phyloP scores from a whole-genome alignment of 441 rosid species.

The Bruguiera hainesii region DNA sequence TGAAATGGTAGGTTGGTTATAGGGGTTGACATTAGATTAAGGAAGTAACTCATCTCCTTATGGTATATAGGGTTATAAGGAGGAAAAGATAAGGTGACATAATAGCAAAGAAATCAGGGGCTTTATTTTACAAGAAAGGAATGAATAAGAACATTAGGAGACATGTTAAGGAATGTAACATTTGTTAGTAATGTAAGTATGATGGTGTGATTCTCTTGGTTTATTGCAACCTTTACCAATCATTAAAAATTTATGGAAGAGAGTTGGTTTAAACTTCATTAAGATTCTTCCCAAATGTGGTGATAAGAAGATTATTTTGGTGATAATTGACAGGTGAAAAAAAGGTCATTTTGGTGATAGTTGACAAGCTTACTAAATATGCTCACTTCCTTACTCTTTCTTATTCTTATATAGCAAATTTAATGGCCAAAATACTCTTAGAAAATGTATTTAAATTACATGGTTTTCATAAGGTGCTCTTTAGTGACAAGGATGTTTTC shows the following conservation, averaged over 20 bases:
- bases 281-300: neutral
- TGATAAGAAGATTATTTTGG: neutral
- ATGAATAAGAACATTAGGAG: accelerated
- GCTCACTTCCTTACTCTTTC: neutral
- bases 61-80: neutral
- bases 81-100: neutral
- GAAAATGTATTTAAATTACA: neutral
- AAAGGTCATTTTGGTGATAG: neutral
- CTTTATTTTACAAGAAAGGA: neutral
- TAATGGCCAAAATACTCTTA: neutral
- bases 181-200: neutral
- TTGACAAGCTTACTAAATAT: neutral
- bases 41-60: neutral
- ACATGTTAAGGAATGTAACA: neutral
- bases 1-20: neutral
- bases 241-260: too few relatives aligned
- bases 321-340: neutral
- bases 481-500: neutral
- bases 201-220: neutral
- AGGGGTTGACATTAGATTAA: neutral
- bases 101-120: neutral
- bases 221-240: neutral
- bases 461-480: neutral
- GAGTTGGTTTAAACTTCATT: neutral
- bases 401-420: neutral